Evolutionary conservation across 208 protist species (phyloP).

Genomic region (Acanthamoeba royreba): DNA sequence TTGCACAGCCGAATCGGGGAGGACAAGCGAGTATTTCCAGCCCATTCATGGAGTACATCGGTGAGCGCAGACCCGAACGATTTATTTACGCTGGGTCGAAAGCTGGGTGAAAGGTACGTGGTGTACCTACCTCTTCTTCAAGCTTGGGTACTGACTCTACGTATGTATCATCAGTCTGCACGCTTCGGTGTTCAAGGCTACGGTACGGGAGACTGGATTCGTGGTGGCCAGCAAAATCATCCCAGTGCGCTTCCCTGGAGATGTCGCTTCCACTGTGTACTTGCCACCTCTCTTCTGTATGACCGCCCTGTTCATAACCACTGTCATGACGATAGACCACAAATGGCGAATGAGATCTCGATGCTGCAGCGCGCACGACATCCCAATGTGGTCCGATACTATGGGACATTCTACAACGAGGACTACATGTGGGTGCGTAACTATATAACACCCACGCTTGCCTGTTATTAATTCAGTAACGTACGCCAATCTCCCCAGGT

Average conservation of each 20-base stretch:
- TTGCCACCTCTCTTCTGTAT: not conserved
- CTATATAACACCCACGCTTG: no score
- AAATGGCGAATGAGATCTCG: not conserved
- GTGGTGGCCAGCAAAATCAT: not conserved
- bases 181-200: not conserved
- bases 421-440: conserved; percentile 37
- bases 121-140: no score
- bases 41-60: not conserved
- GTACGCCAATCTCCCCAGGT: no score
- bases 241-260: not conserved
- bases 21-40: conserved; percentile 12
- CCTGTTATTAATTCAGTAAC: no score
- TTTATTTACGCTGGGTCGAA: not conserved
- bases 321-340: not conserved
- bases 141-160: not conserved
- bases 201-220: not conserved
- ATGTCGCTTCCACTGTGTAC: not conserved
- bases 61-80: not conserved
- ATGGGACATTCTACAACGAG: conserved; percentile 10
- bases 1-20: not conserved
- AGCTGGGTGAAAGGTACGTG: not conserved
- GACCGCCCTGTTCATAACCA: not conserved
- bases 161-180: not conserved
- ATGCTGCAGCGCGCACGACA: not conserved
- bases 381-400: conserved; percentile 14